Conservation (phyloP, 1,284 basidiomycete genomes). For the Sanghuangporus sanghuang region DNA sequence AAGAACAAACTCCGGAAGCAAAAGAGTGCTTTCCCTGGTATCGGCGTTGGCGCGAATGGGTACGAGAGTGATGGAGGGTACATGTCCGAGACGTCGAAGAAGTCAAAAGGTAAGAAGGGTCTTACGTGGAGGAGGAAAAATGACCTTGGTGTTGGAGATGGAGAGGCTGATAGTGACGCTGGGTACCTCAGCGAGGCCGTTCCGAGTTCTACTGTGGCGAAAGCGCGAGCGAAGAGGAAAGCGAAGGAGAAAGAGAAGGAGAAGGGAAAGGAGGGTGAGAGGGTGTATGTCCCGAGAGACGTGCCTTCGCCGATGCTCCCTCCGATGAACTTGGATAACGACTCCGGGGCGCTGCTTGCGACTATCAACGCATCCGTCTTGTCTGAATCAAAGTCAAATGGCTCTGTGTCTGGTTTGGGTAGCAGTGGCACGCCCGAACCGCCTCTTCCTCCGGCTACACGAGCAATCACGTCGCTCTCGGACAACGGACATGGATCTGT, state of each 20-base stretch:
- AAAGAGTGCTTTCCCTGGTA: neutral
- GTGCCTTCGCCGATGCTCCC: neutral
- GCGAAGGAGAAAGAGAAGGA: neutral
- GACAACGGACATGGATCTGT: neutral
- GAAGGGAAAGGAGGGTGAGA: neutral
- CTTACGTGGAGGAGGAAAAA: conserved; percentile 5
- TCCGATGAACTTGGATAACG: neutral
- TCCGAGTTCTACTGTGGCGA: neutral
- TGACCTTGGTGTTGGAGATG: neutral
- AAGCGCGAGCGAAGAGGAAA: neutral
- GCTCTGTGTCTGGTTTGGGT: neutral
- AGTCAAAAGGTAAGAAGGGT: conserved; percentile 1
- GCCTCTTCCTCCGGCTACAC: neutral
- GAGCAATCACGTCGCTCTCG: neutral
- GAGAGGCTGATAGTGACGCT: conserved; percentile 7
- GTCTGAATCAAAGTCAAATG: neutral
- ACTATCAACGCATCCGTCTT: conserved; percentile 12
- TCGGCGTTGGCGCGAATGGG: neutral
- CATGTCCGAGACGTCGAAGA: conserved; percentile 11
- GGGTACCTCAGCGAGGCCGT: conserved; percentile 12
- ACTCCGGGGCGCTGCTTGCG: conserved; percentile 13
- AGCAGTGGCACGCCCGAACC: neutral
- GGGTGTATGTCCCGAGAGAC: neutral
- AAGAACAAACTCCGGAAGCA: neutral
- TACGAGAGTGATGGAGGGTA: conserved; percentile 18